Percentiles rank a stretch among this genome's conserved stretches.
phyloP scores from a whole-genome alignment of 805 yeast genomes.

The Starmerella scarabaei region DNA sequence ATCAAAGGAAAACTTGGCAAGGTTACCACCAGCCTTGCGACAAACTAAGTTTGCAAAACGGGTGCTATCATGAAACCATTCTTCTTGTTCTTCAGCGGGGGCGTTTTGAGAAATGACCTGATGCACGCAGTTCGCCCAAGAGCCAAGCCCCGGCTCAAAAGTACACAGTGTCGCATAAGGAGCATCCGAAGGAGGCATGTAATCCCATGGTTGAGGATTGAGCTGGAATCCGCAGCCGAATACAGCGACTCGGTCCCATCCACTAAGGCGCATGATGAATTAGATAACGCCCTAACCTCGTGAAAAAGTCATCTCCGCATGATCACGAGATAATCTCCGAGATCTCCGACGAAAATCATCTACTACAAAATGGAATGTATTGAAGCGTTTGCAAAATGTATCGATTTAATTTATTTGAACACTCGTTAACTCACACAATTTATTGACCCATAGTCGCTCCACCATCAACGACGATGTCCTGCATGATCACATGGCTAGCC shows the following conservation, averaged over 20 bases:
- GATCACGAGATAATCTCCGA: background rate
- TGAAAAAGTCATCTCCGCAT: background rate
- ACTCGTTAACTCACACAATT: no score
- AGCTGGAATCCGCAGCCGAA: conserved; percentile 15
- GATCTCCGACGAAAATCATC: no score
- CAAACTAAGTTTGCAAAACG: conserved; percentile 9
- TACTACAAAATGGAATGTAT: no score
- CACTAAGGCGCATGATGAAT: conserved; percentile 9
- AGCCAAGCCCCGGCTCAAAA: conserved; percentile 13
- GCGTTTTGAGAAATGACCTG: conserved; percentile 2
- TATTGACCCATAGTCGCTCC: conserved; percentile 14
- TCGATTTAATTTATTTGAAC: no score
- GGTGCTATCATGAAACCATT: background rate
- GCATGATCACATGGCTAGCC: conserved; percentile 11
- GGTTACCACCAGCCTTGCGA: conserved; percentile 9
- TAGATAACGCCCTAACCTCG: background rate
- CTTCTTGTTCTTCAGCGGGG: background rate
- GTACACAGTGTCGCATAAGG: conserved; percentile 11
- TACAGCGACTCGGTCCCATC: conserved; percentile 14
- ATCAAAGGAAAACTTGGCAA: background rate
- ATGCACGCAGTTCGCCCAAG: conserved; percentile 15
- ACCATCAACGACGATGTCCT: conserved; percentile 17
- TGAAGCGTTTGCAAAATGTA: no score
- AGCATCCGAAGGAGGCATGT: conserved; percentile 5
- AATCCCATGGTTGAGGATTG: conserved; percentile 9